Percentiles rank a stretch among this genome's conserved stretches.
These are phyloP conservation scores for Serpula lacrymans DNA, from an alignment of 768 basidiomycete species.

Conservation along the genomic window DNA sequence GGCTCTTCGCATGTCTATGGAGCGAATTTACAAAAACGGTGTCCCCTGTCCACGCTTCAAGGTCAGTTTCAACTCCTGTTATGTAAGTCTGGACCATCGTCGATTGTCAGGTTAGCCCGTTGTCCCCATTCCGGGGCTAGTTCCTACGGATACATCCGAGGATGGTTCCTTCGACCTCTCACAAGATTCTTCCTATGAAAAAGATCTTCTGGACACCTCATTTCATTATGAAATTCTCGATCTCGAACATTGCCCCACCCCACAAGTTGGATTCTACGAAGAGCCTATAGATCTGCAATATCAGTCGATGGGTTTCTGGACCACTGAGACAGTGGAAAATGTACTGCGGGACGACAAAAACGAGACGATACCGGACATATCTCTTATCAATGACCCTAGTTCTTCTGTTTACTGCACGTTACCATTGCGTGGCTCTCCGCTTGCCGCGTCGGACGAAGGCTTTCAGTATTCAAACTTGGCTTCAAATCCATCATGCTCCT, in stretches of 20 bases:
- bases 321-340: neutral
- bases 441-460: too few species aligned
- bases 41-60: constrained; percentile 44
- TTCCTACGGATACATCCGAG: constrained; percentile 9
- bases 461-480: too few species aligned
- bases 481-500: too few species aligned
- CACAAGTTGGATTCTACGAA: too few species aligned
- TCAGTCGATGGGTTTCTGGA: constrained; percentile 1
- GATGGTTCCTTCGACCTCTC: constrained; percentile 8
- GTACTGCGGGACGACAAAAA: constrained; percentile 4
- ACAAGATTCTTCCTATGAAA: constrained; percentile 13
- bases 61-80: constrained; percentile 29
- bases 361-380: too few species aligned
- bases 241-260: too few species aligned
- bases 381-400: too few species aligned
- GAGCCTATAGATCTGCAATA: constrained; percentile 8
- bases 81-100: too few species aligned
- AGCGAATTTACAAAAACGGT: constrained; percentile 39
- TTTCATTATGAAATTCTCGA: too few species aligned
- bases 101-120: constrained; percentile 2
- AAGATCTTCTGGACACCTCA: constrained; percentile 13
- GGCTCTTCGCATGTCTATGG: constrained; percentile 39
- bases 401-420: too few species aligned
- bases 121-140: constrained; percentile 8
- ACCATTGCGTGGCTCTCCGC: too few species aligned